Percentiles rank a stretch among this genome's conserved stretches.
These are phyloP conservation scores for Suaeda aralocaspica DNA, from an alignment of 148 eudicot genomes.

Conservation along the genomic window DNA sequence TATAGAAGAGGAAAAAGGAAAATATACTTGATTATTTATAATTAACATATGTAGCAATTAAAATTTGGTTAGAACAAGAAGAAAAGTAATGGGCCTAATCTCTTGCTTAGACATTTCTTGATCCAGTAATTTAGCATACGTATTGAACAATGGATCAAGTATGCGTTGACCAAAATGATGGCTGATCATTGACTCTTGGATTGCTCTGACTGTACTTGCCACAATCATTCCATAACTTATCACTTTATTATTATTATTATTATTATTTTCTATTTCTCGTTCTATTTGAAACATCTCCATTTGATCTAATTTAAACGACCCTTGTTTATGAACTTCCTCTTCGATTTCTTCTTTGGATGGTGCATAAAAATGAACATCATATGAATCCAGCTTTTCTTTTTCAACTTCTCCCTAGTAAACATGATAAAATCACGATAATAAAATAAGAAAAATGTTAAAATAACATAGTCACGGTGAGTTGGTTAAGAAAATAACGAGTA, in stretches of 20 bases:
- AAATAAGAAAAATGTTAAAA: too few relatives aligned
- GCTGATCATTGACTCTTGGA: conserved; percentile 69
- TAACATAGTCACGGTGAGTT: too few relatives aligned
- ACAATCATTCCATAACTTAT: conserved; percentile 49
- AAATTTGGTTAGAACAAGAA: conserved; percentile 42
- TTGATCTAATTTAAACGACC: conserved; percentile 49
- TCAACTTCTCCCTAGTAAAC: conserved; percentile 50
- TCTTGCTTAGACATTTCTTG: conserved; percentile 54
- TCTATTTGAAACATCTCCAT: conserved; percentile 56
- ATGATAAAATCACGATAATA: background rate
- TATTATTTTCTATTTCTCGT: conserved; percentile 22
- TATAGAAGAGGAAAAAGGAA: too few relatives aligned
- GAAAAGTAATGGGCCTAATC: conserved; percentile 49
- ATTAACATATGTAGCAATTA: conserved; percentile 11
- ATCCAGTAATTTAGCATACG: conserved; percentile 53
- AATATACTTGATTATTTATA: background rate
- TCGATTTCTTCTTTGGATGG: conserved; percentile 71
- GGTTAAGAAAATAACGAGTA: too few relatives aligned
- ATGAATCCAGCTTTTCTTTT: conserved; percentile 62
- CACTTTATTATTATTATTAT: background rate
- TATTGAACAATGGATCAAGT: conserved; percentile 50
- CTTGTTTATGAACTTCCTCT: conserved; percentile 57
- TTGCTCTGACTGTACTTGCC: conserved; percentile 69
- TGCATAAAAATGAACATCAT: conserved; percentile 81
- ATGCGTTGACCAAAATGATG: conserved; percentile 81